Evolutionary conservation across 1,139 yeast species (phyloP).

Genomic region (Pneumocystis wakefieldiae): DNA sequence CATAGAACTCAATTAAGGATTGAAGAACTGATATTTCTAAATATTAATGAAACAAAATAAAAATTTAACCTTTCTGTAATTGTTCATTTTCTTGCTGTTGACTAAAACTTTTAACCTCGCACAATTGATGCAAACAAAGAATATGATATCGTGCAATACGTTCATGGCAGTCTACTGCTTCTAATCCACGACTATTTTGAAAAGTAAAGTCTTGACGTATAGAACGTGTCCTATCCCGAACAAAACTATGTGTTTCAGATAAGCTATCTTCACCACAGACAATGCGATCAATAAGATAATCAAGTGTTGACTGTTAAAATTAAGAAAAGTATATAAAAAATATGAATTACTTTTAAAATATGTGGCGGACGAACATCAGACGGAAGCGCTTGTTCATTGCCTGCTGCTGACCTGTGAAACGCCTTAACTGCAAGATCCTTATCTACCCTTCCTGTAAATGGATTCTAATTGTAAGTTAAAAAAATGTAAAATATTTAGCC

Average conservation of each 20-base stretch:
- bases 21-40: conserved; percentile 40
- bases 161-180: conserved; percentile 87
- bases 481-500: background rate
- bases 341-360: conserved; percentile 31
- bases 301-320: conserved; percentile 8
- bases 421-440: conserved; percentile 66
- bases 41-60: background rate
- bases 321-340: background rate
- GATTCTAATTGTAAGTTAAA: conserved; percentile 18
- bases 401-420: conserved; percentile 94
- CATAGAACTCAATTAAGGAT: conserved; percentile 75
- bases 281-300: conserved; percentile 11
- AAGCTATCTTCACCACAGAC: conserved; percentile 20
- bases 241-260: conserved; percentile 76
- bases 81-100: conserved; percentile 90
- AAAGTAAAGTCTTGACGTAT: conserved; percentile 94
- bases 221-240: conserved; percentile 99
- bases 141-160: conserved; percentile 81
- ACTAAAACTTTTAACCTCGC: conserved; percentile 61
- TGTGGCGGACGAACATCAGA: conserved; percentile 93
- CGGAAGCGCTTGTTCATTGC: conserved; percentile 94
- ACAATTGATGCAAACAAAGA: conserved; percentile 71
- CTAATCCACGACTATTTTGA: conserved; percentile 87
- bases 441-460: conserved; percentile 44
- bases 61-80: conserved; percentile 46